These are phyloP conservation scores for Tulasnella sp. DNA, from an alignment of 768 basidiomycete genomes.

Conservation along the genomic window DNA sequence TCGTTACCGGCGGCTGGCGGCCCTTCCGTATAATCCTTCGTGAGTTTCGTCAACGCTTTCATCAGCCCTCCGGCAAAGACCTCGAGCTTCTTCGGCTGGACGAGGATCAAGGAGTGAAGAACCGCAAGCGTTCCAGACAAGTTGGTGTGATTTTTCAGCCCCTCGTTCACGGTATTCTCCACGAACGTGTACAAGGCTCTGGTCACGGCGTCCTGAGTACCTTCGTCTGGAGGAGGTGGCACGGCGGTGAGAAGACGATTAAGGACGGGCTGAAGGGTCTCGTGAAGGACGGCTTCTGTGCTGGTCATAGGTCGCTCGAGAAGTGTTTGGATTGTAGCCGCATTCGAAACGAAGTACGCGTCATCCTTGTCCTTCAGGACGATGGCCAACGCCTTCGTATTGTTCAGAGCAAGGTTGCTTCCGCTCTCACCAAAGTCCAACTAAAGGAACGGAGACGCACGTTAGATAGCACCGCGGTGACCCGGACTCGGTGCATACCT, in stretches of 20 bases:
- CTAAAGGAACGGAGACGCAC: background rate
- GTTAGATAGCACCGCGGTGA: background rate
- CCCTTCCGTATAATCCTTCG: conserved; percentile 68
- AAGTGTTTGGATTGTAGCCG: conserved; percentile 61
- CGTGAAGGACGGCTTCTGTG: conserved; percentile 69
- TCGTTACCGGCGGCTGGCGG: conserved; percentile 40
- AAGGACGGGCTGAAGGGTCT: conserved; percentile 69
- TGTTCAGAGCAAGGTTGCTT: conserved; percentile 1
- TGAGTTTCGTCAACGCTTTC: conserved; percentile 71
- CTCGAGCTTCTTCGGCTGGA: conserved; percentile 73
- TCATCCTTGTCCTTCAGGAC: conserved; percentile 74
- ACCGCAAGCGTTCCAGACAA: conserved; percentile 75
- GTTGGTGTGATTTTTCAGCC: conserved; percentile 56
- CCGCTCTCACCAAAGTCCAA: conserved; percentile 13
- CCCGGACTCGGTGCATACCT: conserved; percentile 35
- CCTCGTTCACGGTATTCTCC: conserved; percentile 61
- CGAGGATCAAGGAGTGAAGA: conserved; percentile 71
- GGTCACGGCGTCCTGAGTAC: conserved; percentile 50
- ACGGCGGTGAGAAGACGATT: conserved; percentile 60
- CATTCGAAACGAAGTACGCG: conserved; percentile 65
- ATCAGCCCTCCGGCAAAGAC: conserved; percentile 61
- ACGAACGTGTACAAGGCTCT: conserved; percentile 70
- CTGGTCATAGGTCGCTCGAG: conserved; percentile 76
- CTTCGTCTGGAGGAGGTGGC: conserved; percentile 54
- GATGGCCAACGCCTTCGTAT: conserved; percentile 63